Evolutionary conservation across 768 basidiomycete species (phyloP).

Genomic region (Cystofilobasidium bisporidii): DNA sequence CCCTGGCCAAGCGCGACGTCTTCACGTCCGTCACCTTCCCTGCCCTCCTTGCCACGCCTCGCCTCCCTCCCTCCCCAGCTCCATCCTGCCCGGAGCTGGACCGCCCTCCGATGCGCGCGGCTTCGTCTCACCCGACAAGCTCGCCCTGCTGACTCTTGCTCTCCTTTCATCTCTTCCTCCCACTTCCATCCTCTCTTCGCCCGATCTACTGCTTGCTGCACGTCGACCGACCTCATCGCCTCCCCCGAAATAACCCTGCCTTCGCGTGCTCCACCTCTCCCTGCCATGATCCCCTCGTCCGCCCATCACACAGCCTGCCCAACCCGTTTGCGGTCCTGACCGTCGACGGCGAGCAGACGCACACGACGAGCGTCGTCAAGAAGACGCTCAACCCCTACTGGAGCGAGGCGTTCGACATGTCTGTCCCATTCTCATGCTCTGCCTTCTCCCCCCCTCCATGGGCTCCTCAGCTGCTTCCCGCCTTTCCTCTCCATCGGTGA

Average conservation of each 20-base stretch:
- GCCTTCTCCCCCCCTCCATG: constrained; percentile 14
- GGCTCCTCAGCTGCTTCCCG: not conserved
- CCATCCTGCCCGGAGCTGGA: too few species aligned
- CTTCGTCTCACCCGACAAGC: too few species aligned
- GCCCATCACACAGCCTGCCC: constrained; percentile 62
- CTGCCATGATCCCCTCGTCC: too few species aligned
- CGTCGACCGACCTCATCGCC: too few species aligned
- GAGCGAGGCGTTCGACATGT: constrained; percentile 99
- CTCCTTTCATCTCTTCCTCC: constrained; percentile 29
- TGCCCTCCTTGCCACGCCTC: not conserved
- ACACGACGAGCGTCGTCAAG: constrained; percentile 93
- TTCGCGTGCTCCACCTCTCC: too few species aligned
- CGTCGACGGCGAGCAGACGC: constrained; percentile 93
- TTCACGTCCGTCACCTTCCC: constrained; percentile 17
- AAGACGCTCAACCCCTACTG: constrained; percentile 91
- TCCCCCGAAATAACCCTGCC: too few species aligned
- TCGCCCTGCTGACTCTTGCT: constrained; percentile 21
- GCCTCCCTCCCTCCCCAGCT: not conserved
- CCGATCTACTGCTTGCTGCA: not conserved
- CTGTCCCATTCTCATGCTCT: too few species aligned
- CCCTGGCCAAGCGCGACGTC: constrained; percentile 85
- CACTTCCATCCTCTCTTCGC: too few species aligned
- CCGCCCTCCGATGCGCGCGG: too few species aligned
- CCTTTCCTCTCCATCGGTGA: not conserved
- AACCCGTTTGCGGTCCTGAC: constrained; percentile 98